phyloP scores from a whole-genome alignment of 2,329 filamentous ascomycete species.

The Neopestalotiopsis sp. region DNA sequence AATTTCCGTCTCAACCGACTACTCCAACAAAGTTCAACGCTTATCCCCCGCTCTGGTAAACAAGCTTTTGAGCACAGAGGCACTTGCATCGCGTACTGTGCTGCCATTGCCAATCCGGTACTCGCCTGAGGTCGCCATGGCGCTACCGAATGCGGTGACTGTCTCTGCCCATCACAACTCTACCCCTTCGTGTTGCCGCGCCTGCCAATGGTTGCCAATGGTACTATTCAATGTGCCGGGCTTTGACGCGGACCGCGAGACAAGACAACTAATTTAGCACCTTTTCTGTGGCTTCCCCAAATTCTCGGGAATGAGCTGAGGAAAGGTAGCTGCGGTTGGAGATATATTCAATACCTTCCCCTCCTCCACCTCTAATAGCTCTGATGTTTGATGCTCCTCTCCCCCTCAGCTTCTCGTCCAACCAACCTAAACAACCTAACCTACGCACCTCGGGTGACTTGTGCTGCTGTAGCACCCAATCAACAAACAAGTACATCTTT shows the following conservation, averaged over 20 bases:
- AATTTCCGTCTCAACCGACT: neutral
- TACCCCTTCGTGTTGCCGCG: neutral
- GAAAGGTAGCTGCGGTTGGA: neutral
- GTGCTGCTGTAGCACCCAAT: too few relatives aligned
- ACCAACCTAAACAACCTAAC: neutral
- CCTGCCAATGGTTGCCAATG: neutral
- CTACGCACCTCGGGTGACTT: neutral
- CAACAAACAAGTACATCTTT: neutral
- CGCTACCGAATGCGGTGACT: neutral
- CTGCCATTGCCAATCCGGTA: neutral
- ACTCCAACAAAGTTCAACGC: neutral
- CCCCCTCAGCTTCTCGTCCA: neutral
- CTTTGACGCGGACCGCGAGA: neutral
- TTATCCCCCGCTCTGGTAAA: slow-evolving; percentile 9
- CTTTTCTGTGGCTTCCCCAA: neutral
- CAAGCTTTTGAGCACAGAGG: slow-evolving; percentile 1
- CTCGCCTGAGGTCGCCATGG: neutral
- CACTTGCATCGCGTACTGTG: neutral
- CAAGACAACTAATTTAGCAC: neutral
- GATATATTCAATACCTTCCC: neutral
- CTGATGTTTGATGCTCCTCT: neutral
- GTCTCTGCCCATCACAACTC: neutral
- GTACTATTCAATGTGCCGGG: neutral
- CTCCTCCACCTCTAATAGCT: neutral
- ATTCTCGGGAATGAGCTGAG: neutral